phyloP scores from a whole-genome alignment of 192 early-diverging fungal genomes.

The Lunasporangiospora selenospora region DNA sequence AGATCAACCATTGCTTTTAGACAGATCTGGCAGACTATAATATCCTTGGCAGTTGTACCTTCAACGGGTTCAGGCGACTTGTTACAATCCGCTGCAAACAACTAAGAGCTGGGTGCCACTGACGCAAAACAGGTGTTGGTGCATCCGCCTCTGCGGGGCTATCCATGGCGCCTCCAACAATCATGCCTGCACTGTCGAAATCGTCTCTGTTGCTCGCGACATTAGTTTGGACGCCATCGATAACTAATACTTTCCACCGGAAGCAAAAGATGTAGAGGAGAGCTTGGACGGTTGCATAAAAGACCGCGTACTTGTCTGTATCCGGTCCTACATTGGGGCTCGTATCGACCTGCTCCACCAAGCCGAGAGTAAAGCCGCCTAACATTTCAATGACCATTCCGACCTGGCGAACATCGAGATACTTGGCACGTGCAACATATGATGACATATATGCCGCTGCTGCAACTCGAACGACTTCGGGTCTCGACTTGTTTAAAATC shows the following conservation, averaged over 20 bases:
- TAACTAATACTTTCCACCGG: slow-evolving; percentile 84
- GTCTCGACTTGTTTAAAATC: slow-evolving; percentile 60
- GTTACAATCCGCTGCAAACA: slow-evolving; percentile 77
- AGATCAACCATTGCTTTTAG: background rate
- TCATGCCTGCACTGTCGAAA: slow-evolving; percentile 45
- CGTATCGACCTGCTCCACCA: slow-evolving; percentile 72
- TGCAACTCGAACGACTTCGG: slow-evolving; percentile 74
- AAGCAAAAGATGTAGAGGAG: slow-evolving; percentile 96
- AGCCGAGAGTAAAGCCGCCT: slow-evolving; percentile 68
- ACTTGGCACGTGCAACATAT: slow-evolving; percentile 88
- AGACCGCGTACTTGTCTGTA: slow-evolving; percentile 72
- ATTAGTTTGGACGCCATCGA: slow-evolving; percentile 31
- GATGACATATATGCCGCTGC: slow-evolving; percentile 86
- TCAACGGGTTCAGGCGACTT: slow-evolving; percentile 82
- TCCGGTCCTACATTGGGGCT: slow-evolving; percentile 50
- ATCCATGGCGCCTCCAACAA: slow-evolving; percentile 40
- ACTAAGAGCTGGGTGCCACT: slow-evolving; percentile 70
- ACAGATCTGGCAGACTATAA: background rate
- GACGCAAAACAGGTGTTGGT: slow-evolving; percentile 15
- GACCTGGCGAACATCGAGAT: slow-evolving; percentile 68
- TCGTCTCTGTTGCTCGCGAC: slow-evolving; percentile 25
- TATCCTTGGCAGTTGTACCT: slow-evolving; percentile 44
- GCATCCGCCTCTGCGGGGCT: background rate
- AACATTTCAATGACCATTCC: slow-evolving; percentile 73
- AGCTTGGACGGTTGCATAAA: slow-evolving; percentile 89